Evolutionary conservation across 2,329 filamentous ascomycete genomes (phyloP).

Genomic region (Cadophora sp.): DNA sequence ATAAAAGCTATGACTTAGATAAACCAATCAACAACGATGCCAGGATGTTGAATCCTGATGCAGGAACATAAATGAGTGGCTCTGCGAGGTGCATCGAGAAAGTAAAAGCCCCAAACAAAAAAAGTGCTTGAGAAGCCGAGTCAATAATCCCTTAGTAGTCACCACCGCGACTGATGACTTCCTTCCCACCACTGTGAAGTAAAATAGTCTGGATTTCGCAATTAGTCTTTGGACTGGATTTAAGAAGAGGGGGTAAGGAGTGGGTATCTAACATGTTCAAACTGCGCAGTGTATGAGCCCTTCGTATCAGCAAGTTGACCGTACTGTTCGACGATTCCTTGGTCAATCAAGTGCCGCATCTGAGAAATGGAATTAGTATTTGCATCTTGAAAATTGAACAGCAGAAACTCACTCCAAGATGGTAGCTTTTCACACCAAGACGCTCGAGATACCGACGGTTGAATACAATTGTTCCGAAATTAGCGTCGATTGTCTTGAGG

Average conservation of each 20-base stretch:
- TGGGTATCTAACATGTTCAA: constrained; percentile 57
- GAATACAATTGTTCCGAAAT: constrained; percentile 68
- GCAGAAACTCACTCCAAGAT: constrained; percentile 57
- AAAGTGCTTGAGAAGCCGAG: too few species aligned
- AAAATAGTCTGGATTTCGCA: constrained; percentile 52
- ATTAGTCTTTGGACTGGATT: background rate
- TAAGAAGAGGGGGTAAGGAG: background rate
- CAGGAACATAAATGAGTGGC: constrained; percentile 1
- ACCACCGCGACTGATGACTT: constrained; percentile 60
- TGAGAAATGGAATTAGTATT: constrained; percentile 36
- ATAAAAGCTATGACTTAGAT: too few species aligned
- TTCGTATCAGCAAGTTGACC: constrained; percentile 62
- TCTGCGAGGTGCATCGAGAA: background rate
- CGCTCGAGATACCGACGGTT: constrained; percentile 67
- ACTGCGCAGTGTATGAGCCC: constrained; percentile 69
- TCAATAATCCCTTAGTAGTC: constrained; percentile 51
- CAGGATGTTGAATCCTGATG: background rate
- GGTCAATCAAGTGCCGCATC: constrained; percentile 63
- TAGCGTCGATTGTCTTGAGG: constrained; percentile 64
- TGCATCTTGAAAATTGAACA: constrained; percentile 1
- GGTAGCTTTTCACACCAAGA: constrained; percentile 65
- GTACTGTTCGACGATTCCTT: constrained; percentile 64
- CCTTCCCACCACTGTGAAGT: constrained; percentile 53
- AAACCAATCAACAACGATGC: background rate
- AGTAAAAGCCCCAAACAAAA: background rate